Conservation (phyloP, 2,329 filamentous ascomycete species). For the Colletotrichum echinochloae region DNA sequence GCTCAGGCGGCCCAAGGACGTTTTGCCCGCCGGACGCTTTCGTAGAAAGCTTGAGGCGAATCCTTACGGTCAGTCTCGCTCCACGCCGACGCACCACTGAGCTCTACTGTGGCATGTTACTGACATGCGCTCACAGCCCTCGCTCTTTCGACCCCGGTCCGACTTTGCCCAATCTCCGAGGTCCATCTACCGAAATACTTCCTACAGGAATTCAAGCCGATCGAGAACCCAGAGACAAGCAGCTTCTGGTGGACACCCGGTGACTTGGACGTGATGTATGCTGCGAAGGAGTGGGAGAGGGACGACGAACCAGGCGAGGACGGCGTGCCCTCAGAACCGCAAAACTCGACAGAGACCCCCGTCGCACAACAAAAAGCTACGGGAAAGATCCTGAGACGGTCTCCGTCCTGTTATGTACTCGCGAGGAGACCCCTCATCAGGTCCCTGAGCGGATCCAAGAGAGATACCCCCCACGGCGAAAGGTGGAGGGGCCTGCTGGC, state of each 20-base stretch:
- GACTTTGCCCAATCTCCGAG: constrained; percentile 64
- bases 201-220: constrained; percentile 70
- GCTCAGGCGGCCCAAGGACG: constrained; percentile 46
- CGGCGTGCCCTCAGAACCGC: background rate
- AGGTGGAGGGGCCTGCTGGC: constrained; percentile 37
- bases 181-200: constrained; percentile 69
- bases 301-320: background rate
- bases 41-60: constrained; percentile 71
- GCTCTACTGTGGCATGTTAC: constrained; percentile 1
- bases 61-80: constrained; percentile 66
- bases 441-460: constrained; percentile 33
- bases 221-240: constrained; percentile 65
- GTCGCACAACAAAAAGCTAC: constrained; percentile 5
- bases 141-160: constrained; percentile 70
- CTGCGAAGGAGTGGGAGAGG: background rate
- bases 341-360: background rate
- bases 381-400: background rate
- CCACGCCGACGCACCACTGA: background rate
- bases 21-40: constrained; percentile 56
- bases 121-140: constrained; percentile 58
- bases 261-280: constrained; percentile 8
- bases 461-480: constrained; percentile 19
- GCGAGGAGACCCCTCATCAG: background rate
- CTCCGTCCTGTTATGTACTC: background rate
- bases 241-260: constrained; percentile 69